Conservation (phyloP, 108 stramenopile genomes). For the Skeletonema potamos region DNA sequence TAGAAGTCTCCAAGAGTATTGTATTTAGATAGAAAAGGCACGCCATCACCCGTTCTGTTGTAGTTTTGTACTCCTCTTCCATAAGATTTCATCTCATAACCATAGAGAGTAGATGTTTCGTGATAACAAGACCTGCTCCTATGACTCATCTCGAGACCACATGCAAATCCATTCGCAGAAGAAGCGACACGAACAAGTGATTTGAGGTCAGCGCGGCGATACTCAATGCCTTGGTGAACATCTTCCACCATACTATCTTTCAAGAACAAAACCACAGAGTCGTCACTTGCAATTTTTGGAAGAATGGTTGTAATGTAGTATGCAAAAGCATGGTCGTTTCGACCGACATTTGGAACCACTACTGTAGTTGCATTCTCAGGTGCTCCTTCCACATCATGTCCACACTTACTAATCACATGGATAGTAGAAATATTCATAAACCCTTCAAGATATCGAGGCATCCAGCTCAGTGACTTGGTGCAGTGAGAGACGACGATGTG, state of each 20-base stretch:
- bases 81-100: conserved; percentile 12
- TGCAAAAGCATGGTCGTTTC: conserved; percentile 49
- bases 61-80: conserved; percentile 5
- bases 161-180: conserved; percentile 14
- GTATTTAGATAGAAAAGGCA: conserved; percentile 32
- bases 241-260: conserved; percentile 18
- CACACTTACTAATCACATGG: conserved; percentile 42
- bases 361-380: conserved; percentile 9
- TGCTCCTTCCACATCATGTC: conserved; percentile 22
- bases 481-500: conserved; percentile 19
- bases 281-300: conserved; percentile 10
- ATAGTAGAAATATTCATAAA: conserved; percentile 17
- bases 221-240: conserved; percentile 20
- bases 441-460: not conserved
- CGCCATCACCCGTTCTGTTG: not conserved
- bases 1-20: conserved; percentile 35
- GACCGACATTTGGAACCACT: conserved; percentile 42
- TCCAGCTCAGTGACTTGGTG: not conserved
- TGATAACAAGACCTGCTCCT: conserved; percentile 27
- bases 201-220: conserved; percentile 7
- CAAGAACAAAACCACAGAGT: conserved; percentile 35
- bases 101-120: not conserved
- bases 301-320: conserved; percentile 28
- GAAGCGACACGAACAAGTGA: conserved; percentile 7
- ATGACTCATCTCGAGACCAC: conserved; percentile 9